Conservation (phyloP, 2,329 filamentous ascomycete genomes). For the Fusarium irregulare region DNA sequence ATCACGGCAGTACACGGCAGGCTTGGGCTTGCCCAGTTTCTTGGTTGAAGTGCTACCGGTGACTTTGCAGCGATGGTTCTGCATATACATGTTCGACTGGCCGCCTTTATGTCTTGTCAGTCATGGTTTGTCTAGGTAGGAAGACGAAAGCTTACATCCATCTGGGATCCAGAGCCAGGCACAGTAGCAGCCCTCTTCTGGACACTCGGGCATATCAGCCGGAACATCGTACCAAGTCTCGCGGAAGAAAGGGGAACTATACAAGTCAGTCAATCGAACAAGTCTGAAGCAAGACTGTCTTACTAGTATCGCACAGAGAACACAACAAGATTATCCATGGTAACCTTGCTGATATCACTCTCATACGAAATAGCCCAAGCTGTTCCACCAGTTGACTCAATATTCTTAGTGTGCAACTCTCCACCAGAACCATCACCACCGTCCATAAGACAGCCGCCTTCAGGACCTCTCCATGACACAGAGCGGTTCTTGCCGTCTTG, state of each 20-base stretch:
- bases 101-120: constrained; percentile 27
- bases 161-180: constrained; percentile 50
- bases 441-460: constrained; percentile 44
- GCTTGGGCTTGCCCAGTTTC: constrained; percentile 54
- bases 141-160: constrained; percentile 34
- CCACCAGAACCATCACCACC: constrained; percentile 54
- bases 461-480: constrained; percentile 58
- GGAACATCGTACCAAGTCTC: constrained; percentile 48
- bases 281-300: constrained; percentile 14
- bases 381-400: constrained; percentile 57
- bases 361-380: constrained; percentile 64
- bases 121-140: background rate
- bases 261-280: background rate
- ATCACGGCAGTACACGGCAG: constrained; percentile 56
- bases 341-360: constrained; percentile 58
- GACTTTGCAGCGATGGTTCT: constrained; percentile 61
- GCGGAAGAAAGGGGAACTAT: constrained; percentile 47
- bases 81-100: constrained; percentile 56
- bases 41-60: constrained; percentile 56
- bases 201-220: constrained; percentile 44
- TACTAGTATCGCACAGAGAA: constrained; percentile 60
- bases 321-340: constrained; percentile 63
- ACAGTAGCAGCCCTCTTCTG: constrained; percentile 47
- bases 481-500: constrained; percentile 59
- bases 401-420: constrained; percentile 59